Evolutionary conservation across 768 basidiomycete species (phyloP).

Genomic region (Auriscalpium orientale): DNA sequence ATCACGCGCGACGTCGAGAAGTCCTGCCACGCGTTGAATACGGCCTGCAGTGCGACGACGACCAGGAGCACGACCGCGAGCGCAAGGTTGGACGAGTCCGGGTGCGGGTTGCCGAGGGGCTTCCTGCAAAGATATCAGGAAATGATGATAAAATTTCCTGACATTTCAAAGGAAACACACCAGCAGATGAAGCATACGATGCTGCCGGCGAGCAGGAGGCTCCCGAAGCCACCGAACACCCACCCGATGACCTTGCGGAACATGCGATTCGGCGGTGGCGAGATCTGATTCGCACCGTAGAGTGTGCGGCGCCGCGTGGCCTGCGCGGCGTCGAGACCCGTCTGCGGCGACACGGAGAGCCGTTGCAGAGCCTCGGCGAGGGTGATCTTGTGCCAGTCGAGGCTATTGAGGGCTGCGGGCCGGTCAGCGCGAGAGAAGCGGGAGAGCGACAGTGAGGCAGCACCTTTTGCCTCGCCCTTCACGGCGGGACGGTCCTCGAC

Average conservation of each 20-base stretch:
- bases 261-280: constrained; percentile 38
- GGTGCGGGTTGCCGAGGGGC: constrained; percentile 50
- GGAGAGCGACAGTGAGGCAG: not conserved
- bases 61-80: constrained; percentile 48
- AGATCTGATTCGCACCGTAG: constrained; percentile 44
- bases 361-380: constrained; percentile 11
- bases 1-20: constrained; percentile 51
- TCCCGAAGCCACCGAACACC: constrained; percentile 47
- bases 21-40: constrained; percentile 47
- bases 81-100: constrained; percentile 47
- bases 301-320: constrained; percentile 35
- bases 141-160: no score
- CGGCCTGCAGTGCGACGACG: constrained; percentile 30
- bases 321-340: constrained; percentile 42
- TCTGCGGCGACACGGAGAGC: constrained; percentile 34
- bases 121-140: constrained; percentile 28
- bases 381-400: constrained; percentile 7
- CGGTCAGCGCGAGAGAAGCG: not conserved
- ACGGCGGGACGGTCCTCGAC: not conserved
- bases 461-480: not conserved
- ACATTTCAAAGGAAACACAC: constrained; percentile 20
- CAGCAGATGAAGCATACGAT: constrained; percentile 50
- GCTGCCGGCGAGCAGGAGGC: constrained; percentile 35
- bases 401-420: not conserved
- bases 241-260: constrained; percentile 40